These are phyloP conservation scores for Epichloe aotearoae DNA, from an alignment of 2,329 filamentous ascomycete genomes.

Conservation along the genomic window DNA sequence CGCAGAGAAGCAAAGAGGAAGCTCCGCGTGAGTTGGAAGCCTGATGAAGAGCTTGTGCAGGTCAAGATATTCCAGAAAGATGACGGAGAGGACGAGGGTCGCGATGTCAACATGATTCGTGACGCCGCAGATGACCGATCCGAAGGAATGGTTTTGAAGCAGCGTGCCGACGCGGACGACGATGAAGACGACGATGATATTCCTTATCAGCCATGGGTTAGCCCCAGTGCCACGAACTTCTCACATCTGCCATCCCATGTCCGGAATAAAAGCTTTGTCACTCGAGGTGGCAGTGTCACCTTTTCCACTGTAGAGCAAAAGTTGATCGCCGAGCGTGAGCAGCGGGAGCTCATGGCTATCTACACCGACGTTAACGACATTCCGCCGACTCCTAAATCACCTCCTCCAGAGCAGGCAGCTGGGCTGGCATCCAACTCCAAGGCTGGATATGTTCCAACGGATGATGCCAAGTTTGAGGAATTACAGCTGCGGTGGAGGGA, in stretches of 20 bases:
- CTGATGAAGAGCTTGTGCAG: slow-evolving; percentile 51
- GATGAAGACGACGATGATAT: slow-evolving; percentile 47
- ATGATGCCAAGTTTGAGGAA: slow-evolving; percentile 32
- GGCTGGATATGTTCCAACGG: slow-evolving; percentile 23
- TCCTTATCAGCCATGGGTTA: slow-evolving; percentile 38
- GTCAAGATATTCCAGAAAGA: slow-evolving; percentile 61
- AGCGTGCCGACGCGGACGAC: slow-evolving; percentile 31
- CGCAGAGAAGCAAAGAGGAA: slow-evolving; percentile 60
- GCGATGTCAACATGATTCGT: slow-evolving; percentile 53
- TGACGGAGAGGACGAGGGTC: slow-evolving; percentile 54
- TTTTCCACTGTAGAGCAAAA: slow-evolving; percentile 44
- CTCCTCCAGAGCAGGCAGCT: slow-evolving; percentile 22
- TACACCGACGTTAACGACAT: slow-evolving; percentile 42
- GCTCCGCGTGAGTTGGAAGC: slow-evolving; percentile 58
- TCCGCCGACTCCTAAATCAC: slow-evolving; percentile 42
- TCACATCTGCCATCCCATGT: slow-evolving; percentile 30
- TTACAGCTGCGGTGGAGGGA: slow-evolving; percentile 37
- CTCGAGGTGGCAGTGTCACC: slow-evolving; percentile 36
- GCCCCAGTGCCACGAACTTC: slow-evolving; percentile 34
- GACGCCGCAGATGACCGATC: slow-evolving; percentile 62
- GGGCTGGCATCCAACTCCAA: slow-evolving; percentile 13
- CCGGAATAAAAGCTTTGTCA: slow-evolving; percentile 36
- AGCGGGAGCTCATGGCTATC: slow-evolving; percentile 46
- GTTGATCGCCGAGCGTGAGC: slow-evolving; percentile 42
- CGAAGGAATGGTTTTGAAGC: slow-evolving; percentile 57